Conservation (phyloP, 202 grass and related monocot genomes). For the Setaria viridis region DNA sequence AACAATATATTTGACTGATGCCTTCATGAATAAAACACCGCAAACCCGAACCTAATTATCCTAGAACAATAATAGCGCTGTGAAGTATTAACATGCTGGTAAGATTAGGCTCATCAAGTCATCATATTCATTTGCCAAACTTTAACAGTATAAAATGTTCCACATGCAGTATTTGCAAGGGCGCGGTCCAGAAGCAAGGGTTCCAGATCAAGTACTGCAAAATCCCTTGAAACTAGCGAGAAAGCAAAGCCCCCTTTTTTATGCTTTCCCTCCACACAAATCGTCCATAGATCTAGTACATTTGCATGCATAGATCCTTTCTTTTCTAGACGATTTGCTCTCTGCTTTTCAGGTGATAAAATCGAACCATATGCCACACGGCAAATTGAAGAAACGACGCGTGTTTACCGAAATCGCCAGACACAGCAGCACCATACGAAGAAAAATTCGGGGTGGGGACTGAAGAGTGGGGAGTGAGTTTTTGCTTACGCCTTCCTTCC, state of each 20-base stretch:
- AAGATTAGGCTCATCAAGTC: neutral
- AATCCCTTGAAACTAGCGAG: constrained; percentile 1
- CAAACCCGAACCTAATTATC: neutral
- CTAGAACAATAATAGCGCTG: neutral
- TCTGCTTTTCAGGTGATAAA: neutral
- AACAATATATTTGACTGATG: neutral
- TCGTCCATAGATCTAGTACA: neutral
- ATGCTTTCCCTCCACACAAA: neutral
- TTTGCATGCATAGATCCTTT: neutral
- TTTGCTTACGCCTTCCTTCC: constrained; percentile 73
- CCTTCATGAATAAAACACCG: neutral
- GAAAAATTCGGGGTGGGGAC: neutral
- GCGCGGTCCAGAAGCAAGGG: neutral
- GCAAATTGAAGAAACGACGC: neutral
- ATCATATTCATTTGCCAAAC: neutral
- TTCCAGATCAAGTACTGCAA: neutral
- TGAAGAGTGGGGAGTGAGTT: neutral
- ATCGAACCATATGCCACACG: neutral
- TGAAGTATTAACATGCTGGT: neutral
- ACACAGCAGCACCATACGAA: neutral
- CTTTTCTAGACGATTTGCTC: neutral
- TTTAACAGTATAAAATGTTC: constrained; percentile 4
- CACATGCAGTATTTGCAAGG: neutral
- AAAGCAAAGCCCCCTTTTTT: neutral
- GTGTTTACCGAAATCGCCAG: neutral